These are phyloP conservation scores for Helichrysum umbraculigerum DNA, from an alignment of 129 eudicot species.

Conservation along the genomic window DNA sequence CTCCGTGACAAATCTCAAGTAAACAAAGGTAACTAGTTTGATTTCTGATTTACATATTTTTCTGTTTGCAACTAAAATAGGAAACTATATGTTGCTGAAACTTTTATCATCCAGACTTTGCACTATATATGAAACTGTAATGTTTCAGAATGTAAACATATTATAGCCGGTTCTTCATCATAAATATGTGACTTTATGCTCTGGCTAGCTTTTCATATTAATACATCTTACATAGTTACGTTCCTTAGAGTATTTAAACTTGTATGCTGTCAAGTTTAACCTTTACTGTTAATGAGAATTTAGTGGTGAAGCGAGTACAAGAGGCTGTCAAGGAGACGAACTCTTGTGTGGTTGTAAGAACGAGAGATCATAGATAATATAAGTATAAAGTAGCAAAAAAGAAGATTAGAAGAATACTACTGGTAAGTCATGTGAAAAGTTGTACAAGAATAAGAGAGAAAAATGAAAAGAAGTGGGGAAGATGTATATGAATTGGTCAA, in stretches of 20 bases:
- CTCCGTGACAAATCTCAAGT: conserved; percentile 85
- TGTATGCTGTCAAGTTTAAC: conserved; percentile 1
- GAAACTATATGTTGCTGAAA: not conserved
- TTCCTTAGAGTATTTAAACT: not conserved
- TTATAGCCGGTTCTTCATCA: conserved; percentile 3
- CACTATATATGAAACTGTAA: not conserved
- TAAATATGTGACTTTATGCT: not conserved
- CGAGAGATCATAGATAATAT: conserved; percentile 18
- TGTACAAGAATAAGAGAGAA: not conserved
- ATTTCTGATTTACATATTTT: not conserved
- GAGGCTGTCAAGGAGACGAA: conserved; percentile 21
- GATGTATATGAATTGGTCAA: conserved; percentile 4
- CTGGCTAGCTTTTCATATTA: not conserved
- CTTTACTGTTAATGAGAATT: not conserved
- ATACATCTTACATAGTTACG: not conserved
- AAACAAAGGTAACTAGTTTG: conserved; percentile 47
- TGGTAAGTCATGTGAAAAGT: not conserved
- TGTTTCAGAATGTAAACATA: conserved; percentile 6
- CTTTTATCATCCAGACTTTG: not conserved
- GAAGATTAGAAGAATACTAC: conserved; percentile 20
- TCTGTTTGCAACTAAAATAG: not conserved
- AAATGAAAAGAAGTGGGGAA: not conserved
- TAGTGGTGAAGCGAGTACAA: conserved; percentile 18
- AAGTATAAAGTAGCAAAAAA: not conserved
- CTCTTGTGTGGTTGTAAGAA: conserved; percentile 14